Percentiles rank a stretch among this genome's conserved stretches.
These are phyloP conservation scores for Sphagnum tenellum DNA, from an alignment of 225 moss, liverwort and hornwort genomes.

Conservation along the genomic window DNA sequence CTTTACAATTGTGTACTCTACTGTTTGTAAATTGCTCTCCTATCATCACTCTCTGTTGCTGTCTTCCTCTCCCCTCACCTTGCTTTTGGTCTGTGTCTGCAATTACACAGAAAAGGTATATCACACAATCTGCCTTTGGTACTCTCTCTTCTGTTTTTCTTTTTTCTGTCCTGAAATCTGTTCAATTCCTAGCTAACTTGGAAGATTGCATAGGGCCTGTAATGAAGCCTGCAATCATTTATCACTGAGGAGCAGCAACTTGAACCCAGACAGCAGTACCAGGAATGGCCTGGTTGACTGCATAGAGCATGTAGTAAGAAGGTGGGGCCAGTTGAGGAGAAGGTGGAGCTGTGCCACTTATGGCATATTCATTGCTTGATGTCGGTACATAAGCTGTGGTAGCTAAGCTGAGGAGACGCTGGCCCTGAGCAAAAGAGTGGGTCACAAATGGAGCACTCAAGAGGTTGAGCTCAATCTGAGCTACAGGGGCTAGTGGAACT, in stretches of 20 bases:
- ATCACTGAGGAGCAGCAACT: neutral
- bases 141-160: too few species aligned
- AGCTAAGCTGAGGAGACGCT: conserved; percentile 40
- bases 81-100: too few species aligned
- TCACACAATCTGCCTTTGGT: too few species aligned
- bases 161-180: too few species aligned
- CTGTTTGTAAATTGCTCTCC: too few species aligned
- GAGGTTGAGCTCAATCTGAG: conserved; percentile 25
- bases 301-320: conserved; percentile 31
- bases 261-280: conserved; percentile 23
- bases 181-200: too few species aligned
- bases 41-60: too few species aligned
- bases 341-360: conserved; percentile 20
- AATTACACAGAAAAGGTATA: too few species aligned
- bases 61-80: too few species aligned
- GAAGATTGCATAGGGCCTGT: too few species aligned
- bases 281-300: conserved; percentile 25
- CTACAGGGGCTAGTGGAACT: conserved; percentile 10
- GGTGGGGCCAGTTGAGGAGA: conserved; percentile 19
- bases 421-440: conserved; percentile 60
- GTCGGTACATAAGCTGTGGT: conserved; percentile 11
- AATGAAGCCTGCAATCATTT: neutral
- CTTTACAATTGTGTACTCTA: too few species aligned
- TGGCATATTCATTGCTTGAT: conserved; percentile 13
- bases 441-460: conserved; percentile 44